Base-by-base conservation (phyloP, 2,329 filamentous ascomycete genomes). In the Penicillium frequentans region DNA sequence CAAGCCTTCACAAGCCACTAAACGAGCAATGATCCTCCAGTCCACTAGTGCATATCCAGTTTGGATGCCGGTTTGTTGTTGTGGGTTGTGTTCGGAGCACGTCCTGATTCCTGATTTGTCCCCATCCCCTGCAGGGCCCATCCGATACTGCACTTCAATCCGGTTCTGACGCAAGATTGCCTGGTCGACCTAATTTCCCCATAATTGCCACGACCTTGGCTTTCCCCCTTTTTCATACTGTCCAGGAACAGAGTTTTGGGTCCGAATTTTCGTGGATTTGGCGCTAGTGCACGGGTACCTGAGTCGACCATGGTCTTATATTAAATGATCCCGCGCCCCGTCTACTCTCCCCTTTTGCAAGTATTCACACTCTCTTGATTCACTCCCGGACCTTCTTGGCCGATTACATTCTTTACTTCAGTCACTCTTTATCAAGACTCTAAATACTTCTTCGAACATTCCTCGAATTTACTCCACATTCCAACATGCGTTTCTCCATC, bases 401-500 rank as follows among this genome's bases (percentile, higher is more conserved):
- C 63, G 61, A 66, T 61, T 66, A 65, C 62, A 66, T 64, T 68
- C 60, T 64, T 56, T 56, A 7, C 9, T 23, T 21, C 42, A 19
- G 21, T 26, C 50, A 46, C 31, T 44, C 31, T 44, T 51, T 42
- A 45, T 46, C 54, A 46, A 46, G 47, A 49, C 35, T 31, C 39
- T 23, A 26, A 48, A 39, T 35, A 24, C 50, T 45, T 55, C 51
- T 56, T 55, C 48, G 39, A 42, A 42, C 39, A 42, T 42, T 42
- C 39, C 46, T 52, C 52, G n/a, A 43, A 52, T 39, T 14, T 44
- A 19, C 19, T 49, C 29, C n/a, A 58, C 39, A 57, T 49, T 23
- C 72, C 77, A 81, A 75, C 61, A 82, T 82, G 80, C 79, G 78
- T 75, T 79, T 80, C 77, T 73, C 79, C 63, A 64, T 74, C 65